Evolutionary conservation across 73 alveolate species (phyloP), one percentile per base, ranked within the genome.

Genomic region (Paraurostyla sp.): DNA sequence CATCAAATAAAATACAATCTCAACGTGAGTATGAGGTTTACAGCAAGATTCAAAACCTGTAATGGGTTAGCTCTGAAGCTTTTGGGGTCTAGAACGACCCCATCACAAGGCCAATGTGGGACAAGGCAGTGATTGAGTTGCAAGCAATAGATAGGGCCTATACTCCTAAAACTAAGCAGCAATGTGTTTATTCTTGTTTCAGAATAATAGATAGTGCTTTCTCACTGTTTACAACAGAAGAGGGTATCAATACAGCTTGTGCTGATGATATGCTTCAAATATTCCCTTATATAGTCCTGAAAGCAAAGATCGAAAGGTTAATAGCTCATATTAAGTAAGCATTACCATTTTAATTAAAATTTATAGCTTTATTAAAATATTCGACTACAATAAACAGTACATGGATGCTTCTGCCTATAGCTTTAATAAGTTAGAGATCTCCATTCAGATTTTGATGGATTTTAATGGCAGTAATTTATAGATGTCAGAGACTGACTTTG

Each of bases 201-300:
- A 78, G 40, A 35, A 18, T 78, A 4, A 78, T 78, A 16, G 78
- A 54, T 51, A 23, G 68, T 18, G 18, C 89, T 2, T 78, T 78
- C 62, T 36, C 80, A 3, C 33, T 52, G 49, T 78, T 78, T 33
- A 54, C 68, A 13, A 51, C 80, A 52, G 89, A 51, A 78, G 78
- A 78, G 40, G 89, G 89, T 9, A 22, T 51, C 9, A 51, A 49
- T 36, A 43, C 89, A 51, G 89, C 89, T 13, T 36, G 75, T 32
- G 89, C 89, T 42, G 89, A 78, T 78, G 89, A 78, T 35, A 78
- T 78, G 80, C 78, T 78, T 1, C 58, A 50, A 23, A 78, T 78
- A 23, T 78, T 78, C 50, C 89, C 89, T 6, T 78, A 52, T 54
- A 78, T 78, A 35, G 50, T 78, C 4, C 42, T 78, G 7, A 78